These are phyloP conservation scores for Talaromyces proteolyticus DNA, from an alignment of 495 filamentous ascomycete genomes.

Conservation along the genomic window DNA sequence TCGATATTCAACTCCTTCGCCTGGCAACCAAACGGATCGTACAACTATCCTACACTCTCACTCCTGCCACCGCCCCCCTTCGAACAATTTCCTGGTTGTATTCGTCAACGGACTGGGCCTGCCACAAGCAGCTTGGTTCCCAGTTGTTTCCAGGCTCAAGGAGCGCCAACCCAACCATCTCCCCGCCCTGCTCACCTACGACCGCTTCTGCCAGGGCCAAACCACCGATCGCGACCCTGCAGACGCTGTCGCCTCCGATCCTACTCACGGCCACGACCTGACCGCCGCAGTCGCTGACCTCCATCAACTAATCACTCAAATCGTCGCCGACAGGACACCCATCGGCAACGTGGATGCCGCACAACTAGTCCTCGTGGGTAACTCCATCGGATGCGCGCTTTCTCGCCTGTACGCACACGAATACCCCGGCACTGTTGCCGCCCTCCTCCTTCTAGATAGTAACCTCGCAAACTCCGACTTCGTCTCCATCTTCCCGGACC, in stretches of 20 bases:
- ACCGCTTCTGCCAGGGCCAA: slow-evolving; percentile 58
- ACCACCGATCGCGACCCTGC: slow-evolving; percentile 49
- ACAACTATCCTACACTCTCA: slow-evolving; percentile 19
- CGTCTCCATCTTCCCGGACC: slow-evolving; percentile 54
- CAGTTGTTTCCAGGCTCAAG: slow-evolving; percentile 36
- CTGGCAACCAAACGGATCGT: slow-evolving; percentile 23
- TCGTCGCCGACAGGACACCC: slow-evolving; percentile 17
- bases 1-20: slow-evolving; percentile 8
- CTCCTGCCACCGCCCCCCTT: slow-evolving; percentile 8
- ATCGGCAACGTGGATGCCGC: slow-evolving; percentile 10
- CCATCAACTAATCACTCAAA: slow-evolving; percentile 39
- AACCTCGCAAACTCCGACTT: slow-evolving; percentile 58
- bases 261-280: slow-evolving; percentile 49
- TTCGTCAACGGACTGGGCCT: slow-evolving; percentile 58
- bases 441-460: slow-evolving; percentile 54
- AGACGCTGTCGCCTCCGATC: slow-evolving; percentile 30
- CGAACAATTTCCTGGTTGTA: slow-evolving; percentile 39
- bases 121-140: slow-evolving; percentile 43
- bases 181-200: slow-evolving; percentile 53
- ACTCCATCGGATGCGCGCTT: slow-evolving; percentile 55
- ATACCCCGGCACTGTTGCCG: slow-evolving; percentile 39
- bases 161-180: slow-evolving; percentile 16
- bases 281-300: slow-evolving; percentile 42
- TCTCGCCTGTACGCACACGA: slow-evolving; percentile 49
- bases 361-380: slow-evolving; percentile 44